These are phyloP conservation scores for Paracorniculantispora psalliotae DNA, from an alignment of 2,329 filamentous ascomycete species.

Conservation along the genomic window DNA sequence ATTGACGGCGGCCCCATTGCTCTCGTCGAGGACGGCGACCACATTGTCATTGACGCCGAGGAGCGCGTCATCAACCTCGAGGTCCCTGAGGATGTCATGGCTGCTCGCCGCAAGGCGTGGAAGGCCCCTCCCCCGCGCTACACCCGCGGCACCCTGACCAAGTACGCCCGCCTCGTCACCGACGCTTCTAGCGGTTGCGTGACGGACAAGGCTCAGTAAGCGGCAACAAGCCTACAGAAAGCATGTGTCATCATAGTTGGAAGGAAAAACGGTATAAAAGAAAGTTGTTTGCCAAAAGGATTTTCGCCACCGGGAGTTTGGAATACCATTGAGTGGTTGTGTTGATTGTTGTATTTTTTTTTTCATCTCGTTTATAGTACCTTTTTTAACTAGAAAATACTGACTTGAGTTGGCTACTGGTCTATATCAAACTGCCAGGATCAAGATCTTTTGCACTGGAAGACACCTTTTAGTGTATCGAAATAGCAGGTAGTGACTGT, in stretches of 20 bases:
- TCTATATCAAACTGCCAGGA: too few species aligned
- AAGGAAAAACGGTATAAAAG: neutral
- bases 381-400: too few species aligned
- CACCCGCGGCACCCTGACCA: slow-evolving; percentile 61
- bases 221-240: too few species aligned
- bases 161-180: slow-evolving; percentile 60
- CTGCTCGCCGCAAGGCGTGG: slow-evolving; percentile 54
- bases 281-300: neutral
- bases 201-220: slow-evolving; percentile 34
- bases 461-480: too few species aligned
- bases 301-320: neutral
- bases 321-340: neutral
- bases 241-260: neutral
- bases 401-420: too few species aligned
- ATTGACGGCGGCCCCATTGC: slow-evolving; percentile 81
- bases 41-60: slow-evolving; percentile 77
- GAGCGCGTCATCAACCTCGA: slow-evolving; percentile 63
- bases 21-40: slow-evolving; percentile 75
- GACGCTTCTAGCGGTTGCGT: slow-evolving; percentile 57
- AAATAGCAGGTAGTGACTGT: too few species aligned
- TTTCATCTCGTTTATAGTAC: neutral
- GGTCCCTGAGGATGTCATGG: slow-evolving; percentile 61
- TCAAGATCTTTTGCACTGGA: too few species aligned
- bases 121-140: slow-evolving; percentile 55
- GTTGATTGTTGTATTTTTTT: neutral